Evolutionary conservation across 2,329 filamentous ascomycete species (phyloP), one percentile per base, ranked within the genome.

Genomic region (Apiospora sp.): DNA sequence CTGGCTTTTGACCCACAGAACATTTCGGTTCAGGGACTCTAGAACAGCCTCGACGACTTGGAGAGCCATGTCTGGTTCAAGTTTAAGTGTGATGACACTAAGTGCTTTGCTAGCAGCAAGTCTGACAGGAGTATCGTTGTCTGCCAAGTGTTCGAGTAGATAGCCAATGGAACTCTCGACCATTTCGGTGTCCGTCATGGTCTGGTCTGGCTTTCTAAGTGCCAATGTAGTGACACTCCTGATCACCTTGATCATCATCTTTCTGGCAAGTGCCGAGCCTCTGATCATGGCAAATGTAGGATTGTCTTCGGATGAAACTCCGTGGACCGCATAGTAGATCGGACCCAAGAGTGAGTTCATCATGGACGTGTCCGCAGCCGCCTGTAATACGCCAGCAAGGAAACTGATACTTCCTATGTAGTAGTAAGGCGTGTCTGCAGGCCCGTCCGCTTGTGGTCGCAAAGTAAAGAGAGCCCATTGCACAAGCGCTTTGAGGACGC

Each of bases 81-180:
- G 84, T 76, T 93, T 95, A 69, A 97, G 85, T 0, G 95, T 92
- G 75, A 98, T 91, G 71, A 97, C 89, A 81, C 95, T 97, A 64
- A 98, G 88, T 4, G 95, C 93, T 83, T 99, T 99, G 81, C 95
- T 98, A 27, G 96, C 94, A 44, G 96, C 93, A 77, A 98, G 90
- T 49, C 96, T 89, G 16, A 99, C 95, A 0, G 95, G 94, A 0
- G 95, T 98, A 78, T 98, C 95, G 73, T 94, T 93, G 81, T 99
- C 96, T 1, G 91, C 91, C 1, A 98, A 85, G 16, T 89, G 88
- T 73, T 94, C 92, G 3, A 99, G 87, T 3, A 98, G 87, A 78
- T 93, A 91, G 71, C 95, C 93, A 76, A 99, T 94, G 5, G 93
- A 90, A 43, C 92, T 92, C 83, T 98, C 96, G 22, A 97, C 82